A percentile compares a stretch with the other conserved stretches of the same genome.
phyloP scores from a whole-genome alignment of 345 rosid species.

The Odontarrhena argentea region DNA sequence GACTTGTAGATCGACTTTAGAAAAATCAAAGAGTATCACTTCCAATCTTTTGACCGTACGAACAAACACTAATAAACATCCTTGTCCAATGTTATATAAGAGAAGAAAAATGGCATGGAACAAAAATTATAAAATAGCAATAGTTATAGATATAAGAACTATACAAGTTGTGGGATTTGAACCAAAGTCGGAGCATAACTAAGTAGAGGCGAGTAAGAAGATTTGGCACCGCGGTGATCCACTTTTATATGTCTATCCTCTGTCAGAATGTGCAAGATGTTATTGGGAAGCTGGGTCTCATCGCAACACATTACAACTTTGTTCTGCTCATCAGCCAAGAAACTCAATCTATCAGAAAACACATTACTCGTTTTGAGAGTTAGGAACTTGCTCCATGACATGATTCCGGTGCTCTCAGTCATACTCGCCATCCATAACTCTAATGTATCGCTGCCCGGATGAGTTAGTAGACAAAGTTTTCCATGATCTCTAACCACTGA shows the following conservation, averaged over 20 bases:
- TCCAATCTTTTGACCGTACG: no score
- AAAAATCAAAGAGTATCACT: no score
- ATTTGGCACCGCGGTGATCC: not conserved
- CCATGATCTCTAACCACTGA: slow-evolving; percentile 23
- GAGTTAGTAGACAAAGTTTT: not conserved
- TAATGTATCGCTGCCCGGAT: no score
- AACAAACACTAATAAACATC: no score
- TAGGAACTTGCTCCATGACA: not conserved
- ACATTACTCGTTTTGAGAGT: no score
- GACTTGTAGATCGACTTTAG: no score
- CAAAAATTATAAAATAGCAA: no score
- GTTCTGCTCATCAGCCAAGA: not conserved
- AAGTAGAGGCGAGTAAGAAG: not conserved
- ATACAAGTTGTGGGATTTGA: no score
- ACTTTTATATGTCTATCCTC: not conserved
- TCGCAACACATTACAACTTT: not conserved
- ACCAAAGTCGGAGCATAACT: not conserved
- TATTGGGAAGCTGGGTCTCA: not conserved
- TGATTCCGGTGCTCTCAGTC: not conserved
- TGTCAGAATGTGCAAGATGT: not conserved
- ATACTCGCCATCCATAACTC: not conserved
- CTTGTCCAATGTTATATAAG: no score
- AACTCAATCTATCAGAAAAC: not conserved
- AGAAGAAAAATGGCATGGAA: no score
- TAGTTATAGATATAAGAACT: no score